Conservation (phyloP, 768 basidiomycete genomes). For the Tulasnella sp. region DNA sequence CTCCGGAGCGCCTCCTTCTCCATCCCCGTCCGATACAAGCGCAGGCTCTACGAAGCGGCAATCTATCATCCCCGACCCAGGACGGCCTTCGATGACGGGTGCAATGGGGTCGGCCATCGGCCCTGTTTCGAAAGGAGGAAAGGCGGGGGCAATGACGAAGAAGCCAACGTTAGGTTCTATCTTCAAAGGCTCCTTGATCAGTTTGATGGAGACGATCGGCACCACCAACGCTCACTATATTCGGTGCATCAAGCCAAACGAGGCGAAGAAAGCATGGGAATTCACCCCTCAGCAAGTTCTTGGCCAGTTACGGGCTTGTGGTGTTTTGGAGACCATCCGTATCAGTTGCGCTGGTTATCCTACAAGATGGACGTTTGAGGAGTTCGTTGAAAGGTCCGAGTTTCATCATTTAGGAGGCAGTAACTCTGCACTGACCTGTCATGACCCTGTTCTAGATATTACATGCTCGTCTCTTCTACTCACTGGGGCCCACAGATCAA, state of each 20-base stretch:
- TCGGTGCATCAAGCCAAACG: slow-evolving; percentile 98
- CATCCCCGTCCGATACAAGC: slow-evolving; percentile 40
- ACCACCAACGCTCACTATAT: slow-evolving; percentile 99
- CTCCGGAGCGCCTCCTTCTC: slow-evolving; percentile 36
- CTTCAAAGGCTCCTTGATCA: slow-evolving; percentile 90
- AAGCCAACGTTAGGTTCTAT: slow-evolving; percentile 98
- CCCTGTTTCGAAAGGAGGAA: slow-evolving; percentile 36
- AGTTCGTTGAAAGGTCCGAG: slow-evolving; percentile 89
- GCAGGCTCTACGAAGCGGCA: slow-evolving; percentile 65
- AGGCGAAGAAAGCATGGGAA: slow-evolving; percentile 92
- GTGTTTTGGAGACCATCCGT: slow-evolving; percentile 96
- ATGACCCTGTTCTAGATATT: slow-evolving; percentile 51
- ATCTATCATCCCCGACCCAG: slow-evolving; percentile 80
- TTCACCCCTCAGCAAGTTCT: slow-evolving; percentile 93
- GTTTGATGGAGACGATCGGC: slow-evolving; percentile 93
- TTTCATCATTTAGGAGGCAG: neutral
- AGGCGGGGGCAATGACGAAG: slow-evolving; percentile 53
- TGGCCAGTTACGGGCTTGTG: slow-evolving; percentile 90
- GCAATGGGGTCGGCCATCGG: slow-evolving; percentile 37
- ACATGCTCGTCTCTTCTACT: slow-evolving; percentile 85
- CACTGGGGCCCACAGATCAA: slow-evolving; percentile 80
- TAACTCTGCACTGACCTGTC: neutral
- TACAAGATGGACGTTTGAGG: slow-evolving; percentile 95
- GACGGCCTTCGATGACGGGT: slow-evolving; percentile 37
- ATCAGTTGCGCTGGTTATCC: slow-evolving; percentile 99